Percentiles rank a stretch among this genome's conserved stretches.
These are phyloP conservation scores for Annulohypoxylon moriforme DNA, from an alignment of 495 filamentous ascomycete species.

Conservation along the genomic window DNA sequence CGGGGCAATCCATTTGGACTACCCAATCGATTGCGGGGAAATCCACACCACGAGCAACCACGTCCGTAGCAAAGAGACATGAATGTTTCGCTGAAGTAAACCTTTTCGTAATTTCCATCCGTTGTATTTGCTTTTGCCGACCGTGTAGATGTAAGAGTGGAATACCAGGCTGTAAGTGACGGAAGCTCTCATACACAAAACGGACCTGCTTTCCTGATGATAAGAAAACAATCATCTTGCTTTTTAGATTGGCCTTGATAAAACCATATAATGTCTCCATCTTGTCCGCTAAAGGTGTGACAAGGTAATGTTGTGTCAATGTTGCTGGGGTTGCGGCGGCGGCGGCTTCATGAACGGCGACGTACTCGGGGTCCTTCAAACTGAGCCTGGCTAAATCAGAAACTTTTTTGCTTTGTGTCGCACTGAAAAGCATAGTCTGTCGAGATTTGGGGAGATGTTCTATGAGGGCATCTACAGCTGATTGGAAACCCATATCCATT, in stretches of 20 bases:
- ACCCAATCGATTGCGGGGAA: slow-evolving; percentile 99
- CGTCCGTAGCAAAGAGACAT: slow-evolving; percentile 95
- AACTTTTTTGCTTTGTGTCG: slow-evolving; percentile 94
- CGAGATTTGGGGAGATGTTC: slow-evolving; percentile 88
- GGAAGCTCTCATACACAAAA: slow-evolving; percentile 92
- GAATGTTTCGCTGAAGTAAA: slow-evolving; percentile 82
- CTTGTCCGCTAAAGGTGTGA: slow-evolving; percentile 86
- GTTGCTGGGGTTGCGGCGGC: slow-evolving; percentile 82
- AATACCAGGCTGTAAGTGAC: slow-evolving; percentile 93
- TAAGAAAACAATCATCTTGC: slow-evolving; percentile 93
- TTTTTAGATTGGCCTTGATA: slow-evolving; percentile 85
- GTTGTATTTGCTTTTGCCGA: slow-evolving; percentile 88
- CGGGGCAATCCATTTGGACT: slow-evolving; percentile 92
- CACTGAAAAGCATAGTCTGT: slow-evolving; percentile 95
- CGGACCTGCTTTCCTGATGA: slow-evolving; percentile 96
- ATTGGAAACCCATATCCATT: slow-evolving; percentile 97
- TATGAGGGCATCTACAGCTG: slow-evolving; percentile 90
- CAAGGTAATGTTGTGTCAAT: slow-evolving; percentile 90
- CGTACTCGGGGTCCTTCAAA: slow-evolving; percentile 90
- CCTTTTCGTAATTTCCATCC: slow-evolving; percentile 83
- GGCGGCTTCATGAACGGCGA: slow-evolving; percentile 90
- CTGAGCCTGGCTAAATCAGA: slow-evolving; percentile 90
- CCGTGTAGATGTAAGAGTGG: slow-evolving; percentile 96
- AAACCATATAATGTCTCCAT: slow-evolving; percentile 93
- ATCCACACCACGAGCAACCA: slow-evolving; percentile 91